Conservation (phyloP, 495 filamentous ascomycete species). For the Apodospora peruviana region DNA sequence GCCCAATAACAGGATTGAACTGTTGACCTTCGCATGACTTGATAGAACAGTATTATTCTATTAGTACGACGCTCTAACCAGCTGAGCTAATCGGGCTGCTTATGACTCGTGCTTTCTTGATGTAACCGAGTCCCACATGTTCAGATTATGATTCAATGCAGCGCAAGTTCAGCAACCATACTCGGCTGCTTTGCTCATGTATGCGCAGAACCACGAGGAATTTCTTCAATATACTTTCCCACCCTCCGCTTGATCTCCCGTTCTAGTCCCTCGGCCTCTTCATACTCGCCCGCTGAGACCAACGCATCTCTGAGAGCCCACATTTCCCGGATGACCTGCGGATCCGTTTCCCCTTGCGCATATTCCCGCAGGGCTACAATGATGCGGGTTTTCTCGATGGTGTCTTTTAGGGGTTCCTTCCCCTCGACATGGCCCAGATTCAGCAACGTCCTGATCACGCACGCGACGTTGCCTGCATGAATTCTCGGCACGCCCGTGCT, state of each 20-base stretch:
- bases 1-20: no score
- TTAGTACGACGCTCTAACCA: no score
- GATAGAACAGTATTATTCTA: no score
- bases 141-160: no score
- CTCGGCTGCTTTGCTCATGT: no score
- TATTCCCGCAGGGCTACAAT: not conserved
- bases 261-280: not conserved
- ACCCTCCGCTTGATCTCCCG: not conserved
- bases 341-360: not conserved
- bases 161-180: no score
- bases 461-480: not conserved
- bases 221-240: not conserved
- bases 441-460: not conserved
- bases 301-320: not conserved
- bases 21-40: no score
- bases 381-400: not conserved
- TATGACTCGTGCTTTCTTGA: no score
- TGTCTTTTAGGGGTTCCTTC: no score
- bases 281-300: not conserved
- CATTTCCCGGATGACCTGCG: not conserved
- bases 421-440: not conserved
- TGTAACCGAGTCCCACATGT: no score
- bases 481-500: not conserved
- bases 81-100: no score
- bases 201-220: no score